Evolutionary conservation across 2,329 filamentous ascomycete genomes (phyloP).

Genomic region (Hymenoscyphus repandus): DNA sequence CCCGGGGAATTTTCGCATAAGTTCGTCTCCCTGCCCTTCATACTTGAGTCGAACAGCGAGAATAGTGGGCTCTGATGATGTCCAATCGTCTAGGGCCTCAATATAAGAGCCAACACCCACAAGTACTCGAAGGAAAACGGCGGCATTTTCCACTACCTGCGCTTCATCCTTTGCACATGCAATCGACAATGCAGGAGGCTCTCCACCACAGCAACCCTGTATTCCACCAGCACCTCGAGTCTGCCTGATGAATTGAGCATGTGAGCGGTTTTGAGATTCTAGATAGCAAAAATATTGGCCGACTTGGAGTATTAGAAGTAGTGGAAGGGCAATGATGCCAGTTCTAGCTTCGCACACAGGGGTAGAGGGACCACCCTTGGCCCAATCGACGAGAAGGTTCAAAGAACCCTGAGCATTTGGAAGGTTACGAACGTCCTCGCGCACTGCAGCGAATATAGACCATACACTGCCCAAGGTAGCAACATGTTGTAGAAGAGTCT

Average conservation of each 20-base stretch:
- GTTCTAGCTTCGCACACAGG: not conserved
- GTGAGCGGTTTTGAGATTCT: not conserved
- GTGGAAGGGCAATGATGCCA: slow-evolving; percentile 2
- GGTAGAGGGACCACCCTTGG: not conserved
- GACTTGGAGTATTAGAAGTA: slow-evolving; percentile 2
- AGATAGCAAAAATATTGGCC: slow-evolving; percentile 4
- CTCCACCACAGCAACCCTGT: slow-evolving; percentile 15
- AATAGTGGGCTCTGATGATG: not conserved
- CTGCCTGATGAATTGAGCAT: slow-evolving; percentile 1
- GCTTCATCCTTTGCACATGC: slow-evolving; percentile 9
- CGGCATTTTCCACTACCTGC: slow-evolving; percentile 5
- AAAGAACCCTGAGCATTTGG: not conserved
- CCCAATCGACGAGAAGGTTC: slow-evolving; percentile 2
- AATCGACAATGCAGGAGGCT: slow-evolving; percentile 8
- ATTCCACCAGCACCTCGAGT: slow-evolving; percentile 3
- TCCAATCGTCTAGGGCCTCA: slow-evolving; percentile 10
- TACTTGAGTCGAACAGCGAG: slow-evolving; percentile 8
- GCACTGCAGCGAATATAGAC: not conserved
- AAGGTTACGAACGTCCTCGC: not conserved
- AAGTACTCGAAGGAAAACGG: slow-evolving; percentile 6
- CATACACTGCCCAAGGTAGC: not conserved
- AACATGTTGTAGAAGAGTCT: not conserved
- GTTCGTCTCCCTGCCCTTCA: slow-evolving; percentile 5
- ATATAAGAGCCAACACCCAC: slow-evolving; percentile 11
- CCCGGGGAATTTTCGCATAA: slow-evolving; percentile 1